Base-by-base conservation (phyloP, 1,284 basidiomycete species). In the Ustilago esculenta region DNA sequence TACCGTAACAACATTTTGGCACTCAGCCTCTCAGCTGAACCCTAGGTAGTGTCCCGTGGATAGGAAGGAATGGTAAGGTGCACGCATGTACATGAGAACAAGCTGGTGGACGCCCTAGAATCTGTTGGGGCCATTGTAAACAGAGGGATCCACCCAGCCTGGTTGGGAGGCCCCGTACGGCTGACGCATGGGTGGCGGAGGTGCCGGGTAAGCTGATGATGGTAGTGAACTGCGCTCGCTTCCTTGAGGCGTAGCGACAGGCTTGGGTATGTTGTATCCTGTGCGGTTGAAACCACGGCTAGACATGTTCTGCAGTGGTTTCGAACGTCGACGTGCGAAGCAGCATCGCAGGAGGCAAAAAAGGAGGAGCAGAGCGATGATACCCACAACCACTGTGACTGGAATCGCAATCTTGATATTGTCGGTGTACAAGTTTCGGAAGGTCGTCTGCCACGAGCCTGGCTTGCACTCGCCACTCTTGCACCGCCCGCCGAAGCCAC, bases 381-480 rank as follows among this genome's bases (percentile, higher is more conserved):
- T 53, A 25, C 50, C 73, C 4, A 72, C 54, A 14, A 77, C 67
- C 14, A 77, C 69, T 15, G 76, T 76, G 23, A 81, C 72, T 8
- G 77, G 78, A 20, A 75, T 72, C 32, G 71, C 33, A 49, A 81
- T 77, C 20, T 71, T 49, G 34, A 77, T 54, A 39, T 81, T 77
- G 40, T 77, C 67, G 14, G 40, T 61, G 60, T 81, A 82, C 80
- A 83, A 69, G 73, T 87, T 88, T 84, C 88, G 88, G 50, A 87
- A 88, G 0, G 87, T 89, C 48, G 87, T 86, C 50, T 90, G 83
- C 72, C 88, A 84, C 45, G 85, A 86, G 20, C 88, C 90, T 15
- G 87, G 69, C 72, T 88, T 82, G 81, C 92, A 94, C 25, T 83
- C 86, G 21, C 89, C 89, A 56, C 84, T 84, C 36, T 84, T 74